phyloP scores from a whole-genome alignment of 2,329 filamentous ascomycete genomes.

The Penicillium brasilianum region DNA sequence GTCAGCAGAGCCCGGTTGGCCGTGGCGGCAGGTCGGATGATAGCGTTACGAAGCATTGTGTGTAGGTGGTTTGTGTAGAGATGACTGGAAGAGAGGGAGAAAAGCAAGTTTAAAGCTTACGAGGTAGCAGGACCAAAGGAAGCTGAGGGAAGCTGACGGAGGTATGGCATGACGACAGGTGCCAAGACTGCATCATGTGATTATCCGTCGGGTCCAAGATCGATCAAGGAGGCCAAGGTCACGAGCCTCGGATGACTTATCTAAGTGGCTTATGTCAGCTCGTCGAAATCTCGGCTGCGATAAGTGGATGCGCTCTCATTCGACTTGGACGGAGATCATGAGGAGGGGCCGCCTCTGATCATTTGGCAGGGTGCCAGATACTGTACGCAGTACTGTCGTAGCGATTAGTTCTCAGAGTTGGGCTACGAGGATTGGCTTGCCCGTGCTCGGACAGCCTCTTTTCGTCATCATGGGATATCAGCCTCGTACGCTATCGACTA shows the following conservation, averaged over 20 bases:
- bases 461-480: neutral
- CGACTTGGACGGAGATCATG: slow-evolving; percentile 27
- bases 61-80: slow-evolving; percentile 4
- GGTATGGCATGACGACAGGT: slow-evolving; percentile 26
- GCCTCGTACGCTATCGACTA: neutral
- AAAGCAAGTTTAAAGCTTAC: slow-evolving; percentile 5
- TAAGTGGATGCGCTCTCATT: slow-evolving; percentile 33
- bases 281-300: slow-evolving; percentile 31
- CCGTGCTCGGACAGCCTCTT: slow-evolving; percentile 1
- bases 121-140: slow-evolving; percentile 1
- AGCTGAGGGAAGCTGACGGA: slow-evolving; percentile 8
- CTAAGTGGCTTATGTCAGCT: slow-evolving; percentile 15
- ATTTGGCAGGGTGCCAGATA: neutral
- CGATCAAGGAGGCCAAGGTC: neutral
- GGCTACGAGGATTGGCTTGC: neutral
- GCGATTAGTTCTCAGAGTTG: neutral
- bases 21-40: slow-evolving; percentile 63
- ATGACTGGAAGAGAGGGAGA: slow-evolving; percentile 1
- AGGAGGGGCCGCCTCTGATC: neutral
- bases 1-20: slow-evolving; percentile 55
- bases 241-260: neutral
- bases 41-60: slow-evolving; percentile 71
- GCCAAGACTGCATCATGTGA: slow-evolving; percentile 26
- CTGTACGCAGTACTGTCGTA: too few species aligned
- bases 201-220: slow-evolving; percentile 1